phyloP scores from a whole-genome alignment of 2,329 filamentous ascomycete species.

The Coniochaeta ligniaria region DNA sequence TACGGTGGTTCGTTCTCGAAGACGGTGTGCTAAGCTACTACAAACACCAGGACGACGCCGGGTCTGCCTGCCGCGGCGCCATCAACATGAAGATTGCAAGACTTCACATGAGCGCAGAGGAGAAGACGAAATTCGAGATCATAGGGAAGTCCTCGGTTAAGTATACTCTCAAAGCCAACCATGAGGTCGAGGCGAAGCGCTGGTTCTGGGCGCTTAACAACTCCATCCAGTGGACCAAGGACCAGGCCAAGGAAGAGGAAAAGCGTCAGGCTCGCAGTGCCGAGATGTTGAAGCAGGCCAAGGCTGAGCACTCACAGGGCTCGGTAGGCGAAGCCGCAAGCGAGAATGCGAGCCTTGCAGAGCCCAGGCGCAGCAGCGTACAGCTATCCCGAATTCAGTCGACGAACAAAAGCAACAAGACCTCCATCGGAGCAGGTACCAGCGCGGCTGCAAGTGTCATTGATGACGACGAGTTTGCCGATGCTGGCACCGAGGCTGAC shows the following conservation, averaged over 20 bases:
- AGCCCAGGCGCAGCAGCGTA: slow-evolving; percentile 34
- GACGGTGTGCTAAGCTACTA: slow-evolving; percentile 98
- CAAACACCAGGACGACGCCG: slow-evolving; percentile 96
- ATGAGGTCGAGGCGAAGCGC: slow-evolving; percentile 94
- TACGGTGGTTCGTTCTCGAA: slow-evolving; percentile 96
- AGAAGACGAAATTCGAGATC: slow-evolving; percentile 97
- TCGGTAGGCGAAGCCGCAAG: slow-evolving; percentile 38
- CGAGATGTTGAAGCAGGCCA: slow-evolving; percentile 70
- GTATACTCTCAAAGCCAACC: slow-evolving; percentile 95
- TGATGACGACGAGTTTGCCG: slow-evolving; percentile 47
- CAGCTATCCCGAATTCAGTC: slow-evolving; percentile 37
- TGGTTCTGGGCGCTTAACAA: slow-evolving; percentile 99
- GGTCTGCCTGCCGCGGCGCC: slow-evolving; percentile 89
- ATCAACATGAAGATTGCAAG: slow-evolving; percentile 98
- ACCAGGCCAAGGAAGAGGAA: slow-evolving; percentile 89
- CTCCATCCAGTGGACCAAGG: slow-evolving; percentile 96
- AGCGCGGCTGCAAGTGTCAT: slow-evolving; percentile 43
- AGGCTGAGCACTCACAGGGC: slow-evolving; percentile 58
- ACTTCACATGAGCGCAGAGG: slow-evolving; percentile 91
- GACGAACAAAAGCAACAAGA: slow-evolving; percentile 22
- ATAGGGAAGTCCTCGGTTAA: slow-evolving; percentile 98
- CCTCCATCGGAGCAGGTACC: slow-evolving; percentile 26
- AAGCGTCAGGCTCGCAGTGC: slow-evolving; percentile 66
- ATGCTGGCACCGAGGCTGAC: slow-evolving; percentile 37
- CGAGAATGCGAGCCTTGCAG: slow-evolving; percentile 44